phyloP scores from a whole-genome alignment of 2,329 filamentous ascomycete species.

The Xylariaceae sp. region DNA sequence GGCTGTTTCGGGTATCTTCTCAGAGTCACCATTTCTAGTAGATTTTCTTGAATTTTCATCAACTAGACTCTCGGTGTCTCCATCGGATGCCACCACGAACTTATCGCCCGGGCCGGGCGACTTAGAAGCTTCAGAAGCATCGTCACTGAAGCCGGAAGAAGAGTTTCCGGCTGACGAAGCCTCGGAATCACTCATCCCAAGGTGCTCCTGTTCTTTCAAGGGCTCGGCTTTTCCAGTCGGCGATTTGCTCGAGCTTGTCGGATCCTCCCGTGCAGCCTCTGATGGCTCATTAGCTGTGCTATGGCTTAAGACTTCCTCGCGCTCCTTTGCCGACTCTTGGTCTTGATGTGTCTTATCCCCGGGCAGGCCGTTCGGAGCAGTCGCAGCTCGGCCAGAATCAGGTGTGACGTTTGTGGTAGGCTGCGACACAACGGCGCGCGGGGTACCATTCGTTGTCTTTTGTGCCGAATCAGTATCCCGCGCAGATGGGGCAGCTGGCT shows the following conservation, averaged over 20 bases:
- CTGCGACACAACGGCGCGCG: slow-evolving; percentile 1
- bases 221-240: slow-evolving; percentile 28
- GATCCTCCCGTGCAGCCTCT: slow-evolving; percentile 12
- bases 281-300: slow-evolving; percentile 12
- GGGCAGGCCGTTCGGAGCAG: slow-evolving; percentile 13
- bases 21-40: background rate
- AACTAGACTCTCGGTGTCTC: slow-evolving; percentile 13
- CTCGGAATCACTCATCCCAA: slow-evolving; percentile 32
- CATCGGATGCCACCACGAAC: slow-evolving; percentile 18
- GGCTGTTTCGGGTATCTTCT: background rate
- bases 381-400: background rate
- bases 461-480: background rate
- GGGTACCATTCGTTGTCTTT: background rate
- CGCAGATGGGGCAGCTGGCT: slow-evolving; percentile 17
- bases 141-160: slow-evolving; percentile 6
- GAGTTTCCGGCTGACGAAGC: slow-evolving; percentile 22
- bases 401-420: slow-evolving; percentile 19
- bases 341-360: slow-evolving; percentile 11
- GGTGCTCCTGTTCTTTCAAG: slow-evolving; percentile 28
- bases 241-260: slow-evolving; percentile 20
- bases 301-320: slow-evolving; percentile 1
- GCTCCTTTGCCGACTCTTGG: slow-evolving; percentile 1
- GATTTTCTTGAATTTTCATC: background rate
- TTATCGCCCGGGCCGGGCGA: slow-evolving; percentile 17
- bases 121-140: slow-evolving; percentile 7